phyloP scores from a whole-genome alignment of 2,329 filamentous ascomycete species.

The Epichloe glyceriae region DNA sequence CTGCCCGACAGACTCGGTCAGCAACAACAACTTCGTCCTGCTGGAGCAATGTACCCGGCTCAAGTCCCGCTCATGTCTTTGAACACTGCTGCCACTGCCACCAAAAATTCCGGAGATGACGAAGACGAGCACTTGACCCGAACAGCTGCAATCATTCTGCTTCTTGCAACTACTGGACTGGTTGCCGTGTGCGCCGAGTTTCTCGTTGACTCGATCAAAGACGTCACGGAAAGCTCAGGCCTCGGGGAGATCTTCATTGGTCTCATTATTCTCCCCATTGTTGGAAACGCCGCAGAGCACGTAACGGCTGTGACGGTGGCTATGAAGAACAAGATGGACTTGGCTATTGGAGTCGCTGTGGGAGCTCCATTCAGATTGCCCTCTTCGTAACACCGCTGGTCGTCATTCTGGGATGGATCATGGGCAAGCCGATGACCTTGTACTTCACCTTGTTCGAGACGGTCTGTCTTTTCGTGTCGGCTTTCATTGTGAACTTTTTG shows the following conservation, averaged over 20 bases:
- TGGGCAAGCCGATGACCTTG: slow-evolving; percentile 57
- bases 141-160: slow-evolving; percentile 44
- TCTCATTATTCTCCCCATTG: slow-evolving; percentile 58
- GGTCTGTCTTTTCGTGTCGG: slow-evolving; percentile 69
- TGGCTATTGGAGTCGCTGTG: slow-evolving; percentile 59
- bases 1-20: slow-evolving; percentile 55
- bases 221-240: slow-evolving; percentile 41
- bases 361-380: slow-evolving; percentile 60
- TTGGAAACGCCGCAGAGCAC: slow-evolving; percentile 62
- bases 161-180: slow-evolving; percentile 50
- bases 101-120: slow-evolving; percentile 18
- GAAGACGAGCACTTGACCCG: slow-evolving; percentile 37
- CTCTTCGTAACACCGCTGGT: slow-evolving; percentile 58
- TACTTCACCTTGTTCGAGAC: slow-evolving; percentile 88
- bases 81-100: slow-evolving; percentile 15
- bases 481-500: slow-evolving; percentile 79
- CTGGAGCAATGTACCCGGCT: slow-evolving; percentile 36
- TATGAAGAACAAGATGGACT: slow-evolving; percentile 64
- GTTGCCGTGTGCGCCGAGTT: slow-evolving; percentile 60
- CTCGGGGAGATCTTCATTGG: slow-evolving; percentile 57
- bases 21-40: slow-evolving; percentile 26
- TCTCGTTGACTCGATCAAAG: slow-evolving; percentile 54
- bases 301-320: slow-evolving; percentile 59
- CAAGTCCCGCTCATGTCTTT: slow-evolving; percentile 29
- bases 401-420: slow-evolving; percentile 59